A percentile compares a stretch with the other conserved stretches of the same genome.
These are phyloP conservation scores for Tulasnella sp. DNA, from an alignment of 768 basidiomycete species.

Conservation along the genomic window DNA sequence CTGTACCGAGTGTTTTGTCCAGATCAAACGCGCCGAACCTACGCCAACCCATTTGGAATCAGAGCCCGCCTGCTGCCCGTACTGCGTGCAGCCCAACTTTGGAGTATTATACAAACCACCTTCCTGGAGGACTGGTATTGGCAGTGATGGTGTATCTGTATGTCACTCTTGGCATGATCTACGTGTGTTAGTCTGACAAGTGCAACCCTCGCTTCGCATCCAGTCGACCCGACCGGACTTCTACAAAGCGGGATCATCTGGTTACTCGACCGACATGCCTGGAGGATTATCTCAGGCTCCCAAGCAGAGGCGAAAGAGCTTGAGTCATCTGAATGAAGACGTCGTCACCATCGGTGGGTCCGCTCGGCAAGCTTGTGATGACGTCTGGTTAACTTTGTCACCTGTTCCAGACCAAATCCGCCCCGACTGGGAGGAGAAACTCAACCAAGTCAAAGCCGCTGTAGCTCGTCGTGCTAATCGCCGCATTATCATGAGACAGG, in stretches of 20 bases:
- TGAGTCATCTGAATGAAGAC: slow-evolving; percentile 76
- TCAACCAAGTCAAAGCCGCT: slow-evolving; percentile 91
- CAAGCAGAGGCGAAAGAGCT: slow-evolving; percentile 70
- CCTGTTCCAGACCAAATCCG: slow-evolving; percentile 78
- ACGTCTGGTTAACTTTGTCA: neutral
- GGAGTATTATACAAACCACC: slow-evolving; percentile 85
- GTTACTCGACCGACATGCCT: slow-evolving; percentile 21
- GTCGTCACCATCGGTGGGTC: slow-evolving; percentile 83
- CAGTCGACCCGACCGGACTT: slow-evolving; percentile 37
- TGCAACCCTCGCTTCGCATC: neutral
- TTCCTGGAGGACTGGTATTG: slow-evolving; percentile 73
- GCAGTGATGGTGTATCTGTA: slow-evolving; percentile 61
- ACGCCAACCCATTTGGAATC: slow-evolving; percentile 93
- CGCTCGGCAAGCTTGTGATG: slow-evolving; percentile 12
- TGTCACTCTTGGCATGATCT: slow-evolving; percentile 33
- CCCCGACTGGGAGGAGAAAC: slow-evolving; percentile 96
- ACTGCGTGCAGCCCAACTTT: slow-evolving; percentile 96
- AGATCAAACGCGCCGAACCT: slow-evolving; percentile 95
- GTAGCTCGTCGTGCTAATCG: slow-evolving; percentile 93
- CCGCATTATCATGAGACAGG: slow-evolving; percentile 96
- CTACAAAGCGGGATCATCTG: slow-evolving; percentile 11
- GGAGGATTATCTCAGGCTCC: slow-evolving; percentile 15
- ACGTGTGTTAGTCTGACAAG: neutral
- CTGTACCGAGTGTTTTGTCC: slow-evolving; percentile 98
- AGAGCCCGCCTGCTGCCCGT: slow-evolving; percentile 95